Base-by-base conservation (phyloP, 768 basidiomycete species). In the Wakefieldia striispora region DNA sequence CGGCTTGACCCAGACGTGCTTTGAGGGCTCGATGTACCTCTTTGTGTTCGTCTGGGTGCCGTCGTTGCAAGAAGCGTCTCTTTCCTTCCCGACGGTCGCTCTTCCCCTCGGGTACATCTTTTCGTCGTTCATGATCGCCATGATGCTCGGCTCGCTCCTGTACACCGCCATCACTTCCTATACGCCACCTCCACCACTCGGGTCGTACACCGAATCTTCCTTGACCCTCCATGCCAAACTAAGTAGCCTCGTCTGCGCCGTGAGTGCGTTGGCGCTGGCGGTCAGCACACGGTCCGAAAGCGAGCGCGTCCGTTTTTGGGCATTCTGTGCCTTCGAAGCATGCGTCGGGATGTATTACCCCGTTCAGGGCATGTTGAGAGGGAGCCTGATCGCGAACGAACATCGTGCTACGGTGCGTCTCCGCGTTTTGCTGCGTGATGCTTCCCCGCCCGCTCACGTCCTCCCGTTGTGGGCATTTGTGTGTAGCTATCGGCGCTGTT, bases 1-100 rank as follows among this genome's bases (percentile, higher is more conserved):
- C 19, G 85, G 86, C 27, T 67, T 89, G 45, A 82, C 82, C 0
- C 87, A 90, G 66, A 90, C 88, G 1, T 86, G 84, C 66, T 90
- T 90, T 61, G 87, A 90, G 62, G 88, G 88, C 3, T 86, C 84
- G 6, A 88, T 89, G 87, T 89, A 90, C 67, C 77, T 89, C 52
- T 90, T 89, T 67, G 88, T 89, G 55, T 90, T 88, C 71, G 72
- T 85, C 53, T 90, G 88, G 88, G 88, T 90, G 0, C 87, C 88
- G 1, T 76, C 81, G 2, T 70, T 90, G 14, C 86, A 90, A 67
- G 83, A 88, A 61, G 70, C 70, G 19, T 75, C 82, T n/a, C 38
- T 54, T 12, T 61, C 63, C 16, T 67, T 60, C 51, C 59, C 72
- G 10, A 53, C 67, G 11, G 56, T 59, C 6, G 50, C 69, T 16